Evolutionary conservation across 2,329 filamentous ascomycete species (phyloP), one percentile per base, ranked within the genome.

Genomic region (Neonectria hederae): DNA sequence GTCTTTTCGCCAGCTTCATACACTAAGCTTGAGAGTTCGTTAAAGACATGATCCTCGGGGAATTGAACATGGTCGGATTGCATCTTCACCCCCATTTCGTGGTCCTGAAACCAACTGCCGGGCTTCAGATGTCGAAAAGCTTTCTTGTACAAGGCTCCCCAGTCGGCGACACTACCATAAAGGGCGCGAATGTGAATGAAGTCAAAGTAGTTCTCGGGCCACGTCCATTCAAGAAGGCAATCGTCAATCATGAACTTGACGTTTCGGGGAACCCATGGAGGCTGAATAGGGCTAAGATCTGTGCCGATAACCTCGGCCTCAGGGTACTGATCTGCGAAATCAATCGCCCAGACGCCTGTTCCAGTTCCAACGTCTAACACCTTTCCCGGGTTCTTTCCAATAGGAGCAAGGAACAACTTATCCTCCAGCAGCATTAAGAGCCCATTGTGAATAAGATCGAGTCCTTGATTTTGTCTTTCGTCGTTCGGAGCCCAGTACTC

Each of bases 201-300:
- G 7, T 62, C 59, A 19, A 62, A 62, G 7, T 54, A 38, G 11
- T 57, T 21, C 6, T 43, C 42, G 8, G 40, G 35, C 28, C 42
- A 62, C 5, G 46, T 62, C 59, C 59, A 62, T 6, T 58, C 58
- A 6, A 64, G 53, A 8, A 58, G 51, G 2, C 59, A 61, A 9
- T 65, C 59, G 17, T 65, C 63, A 10, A 65, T 63, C 10, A 63
- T 45, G 38, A 65, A 65, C 4, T 28, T 19, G 51, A 61, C 62
- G 17, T 65, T 65, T 9, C 59, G 63, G 4, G 59, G 63, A 13
- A 63, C 63, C 59, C 59, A 65, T 9, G 52, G 19, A 3, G 86
- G 85, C 69, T 88, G 86, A 17, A 87, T 85, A 1, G 86, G 84
- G 30, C 83, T 85, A 19, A 88, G 80, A 71, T 88, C 85, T 8